Evolutionary conservation across 257 asterid genomes (phyloP).

Genomic region (Coffea canephora): DNA sequence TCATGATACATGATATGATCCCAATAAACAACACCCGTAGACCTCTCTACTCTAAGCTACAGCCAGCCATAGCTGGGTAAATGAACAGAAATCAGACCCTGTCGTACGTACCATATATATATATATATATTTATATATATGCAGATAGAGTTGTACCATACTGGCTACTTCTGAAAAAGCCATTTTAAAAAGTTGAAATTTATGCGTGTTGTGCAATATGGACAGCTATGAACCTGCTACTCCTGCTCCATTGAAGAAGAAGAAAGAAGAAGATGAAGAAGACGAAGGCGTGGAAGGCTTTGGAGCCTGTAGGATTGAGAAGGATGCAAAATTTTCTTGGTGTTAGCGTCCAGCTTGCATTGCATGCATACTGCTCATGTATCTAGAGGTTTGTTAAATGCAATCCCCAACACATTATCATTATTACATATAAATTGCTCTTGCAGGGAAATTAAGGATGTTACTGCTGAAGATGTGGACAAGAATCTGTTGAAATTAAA

Average conservation of each 20-base stretch:
- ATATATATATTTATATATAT: no score
- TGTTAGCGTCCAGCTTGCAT: conserved; percentile 20
- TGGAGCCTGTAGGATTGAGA: no score
- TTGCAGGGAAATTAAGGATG: conserved; percentile 10
- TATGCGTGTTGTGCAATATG: neutral
- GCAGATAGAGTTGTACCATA: neutral
- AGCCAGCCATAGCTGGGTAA: neutral
- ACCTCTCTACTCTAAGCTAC: neutral
- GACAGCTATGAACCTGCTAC: conserved; percentile 8
- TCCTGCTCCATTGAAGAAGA: neutral
- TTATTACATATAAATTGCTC: conserved; percentile 7
- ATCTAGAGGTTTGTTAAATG: conserved; percentile 11
- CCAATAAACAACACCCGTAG: neutral
- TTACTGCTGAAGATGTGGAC: neutral
- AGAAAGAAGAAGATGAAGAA: neutral
- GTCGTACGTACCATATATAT: conserved; percentile 4
- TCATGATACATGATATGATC: neutral
- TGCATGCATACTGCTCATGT: neutral
- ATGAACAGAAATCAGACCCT: conserved; percentile 6
- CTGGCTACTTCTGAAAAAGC: neutral
- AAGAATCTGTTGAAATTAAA: neutral
- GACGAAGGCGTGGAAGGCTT: no score
- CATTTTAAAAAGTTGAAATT: neutral
- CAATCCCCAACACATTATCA: neutral
- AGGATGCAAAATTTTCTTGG: conserved; percentile 5